A percentile compares a stretch with the other conserved stretches of the same genome.
Evolutionary conservation across 768 basidiomycete species (phyloP).

Genomic region (Suillus lakei): DNA sequence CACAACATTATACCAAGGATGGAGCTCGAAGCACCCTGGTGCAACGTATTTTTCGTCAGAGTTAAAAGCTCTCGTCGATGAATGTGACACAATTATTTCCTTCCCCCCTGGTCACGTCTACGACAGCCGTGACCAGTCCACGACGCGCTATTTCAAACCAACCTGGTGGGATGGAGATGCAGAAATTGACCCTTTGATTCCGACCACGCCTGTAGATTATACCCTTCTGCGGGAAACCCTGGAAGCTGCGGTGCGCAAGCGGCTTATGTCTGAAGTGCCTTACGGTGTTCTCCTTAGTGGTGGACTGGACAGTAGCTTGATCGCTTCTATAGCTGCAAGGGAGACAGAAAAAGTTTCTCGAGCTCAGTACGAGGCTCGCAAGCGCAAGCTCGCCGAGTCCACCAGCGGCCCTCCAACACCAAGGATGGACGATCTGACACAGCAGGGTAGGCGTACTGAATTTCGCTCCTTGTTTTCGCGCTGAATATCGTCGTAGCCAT

Average conservation of each 20-base stretch:
- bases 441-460: conserved; percentile 52
- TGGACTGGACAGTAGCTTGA: conserved; percentile 94
- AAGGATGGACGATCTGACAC: conserved; percentile 45
- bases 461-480: background rate
- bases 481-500: conserved; percentile 50
- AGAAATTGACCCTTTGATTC: conserved; percentile 60
- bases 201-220: conserved; percentile 65
- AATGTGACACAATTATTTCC: conserved; percentile 92
- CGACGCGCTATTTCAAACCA: conserved; percentile 85
- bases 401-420: conserved; percentile 65
- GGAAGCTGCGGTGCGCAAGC: conserved; percentile 91
- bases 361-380: conserved; percentile 75
- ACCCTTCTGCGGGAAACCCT: conserved; percentile 77
- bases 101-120: conserved; percentile 98
- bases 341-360: conserved; percentile 92
- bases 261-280: conserved; percentile 98
- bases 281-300: conserved; percentile 97
- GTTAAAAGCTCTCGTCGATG: conserved; percentile 87
- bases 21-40: conserved; percentile 82
- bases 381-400: conserved; percentile 57
- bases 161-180: conserved; percentile 89
- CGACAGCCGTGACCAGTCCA: conserved; percentile 81
- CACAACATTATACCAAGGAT: conserved; percentile 98
- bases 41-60: conserved; percentile 94
- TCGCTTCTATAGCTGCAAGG: conserved; percentile 91